Evolutionary conservation across 2,329 filamentous ascomycete species (phyloP).

Genomic region (Periconia macrospinosa): DNA sequence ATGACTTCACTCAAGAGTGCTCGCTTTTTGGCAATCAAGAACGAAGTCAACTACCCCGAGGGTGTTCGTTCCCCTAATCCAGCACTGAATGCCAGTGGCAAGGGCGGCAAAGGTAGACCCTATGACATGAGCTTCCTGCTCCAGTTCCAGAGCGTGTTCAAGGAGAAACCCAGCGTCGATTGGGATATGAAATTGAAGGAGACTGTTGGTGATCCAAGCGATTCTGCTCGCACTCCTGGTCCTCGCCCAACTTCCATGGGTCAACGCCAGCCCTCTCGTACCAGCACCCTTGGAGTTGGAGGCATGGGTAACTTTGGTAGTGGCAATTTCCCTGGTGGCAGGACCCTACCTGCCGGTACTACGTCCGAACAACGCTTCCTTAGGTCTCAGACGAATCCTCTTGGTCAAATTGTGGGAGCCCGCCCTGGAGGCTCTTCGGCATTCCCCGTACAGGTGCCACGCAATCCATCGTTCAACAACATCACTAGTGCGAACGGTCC

Average conservation of each 20-base stretch:
- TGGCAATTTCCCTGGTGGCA: slow-evolving; percentile 49
- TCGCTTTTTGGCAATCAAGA: slow-evolving; percentile 80
- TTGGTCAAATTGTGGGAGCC: slow-evolving; percentile 56
- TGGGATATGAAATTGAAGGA: slow-evolving; percentile 89
- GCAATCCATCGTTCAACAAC: slow-evolving; percentile 62
- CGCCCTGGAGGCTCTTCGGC: slow-evolving; percentile 58
- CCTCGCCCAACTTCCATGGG: slow-evolving; percentile 57
- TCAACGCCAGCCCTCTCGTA: slow-evolving; percentile 51
- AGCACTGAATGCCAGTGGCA: slow-evolving; percentile 81
- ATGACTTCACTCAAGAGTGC: slow-evolving; percentile 92
- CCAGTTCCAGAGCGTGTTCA: slow-evolving; percentile 95
- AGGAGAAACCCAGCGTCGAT: slow-evolving; percentile 91
- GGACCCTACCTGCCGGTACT: slow-evolving; percentile 72
- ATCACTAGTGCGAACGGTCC: slow-evolving; percentile 59
- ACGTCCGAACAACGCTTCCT: slow-evolving; percentile 74
- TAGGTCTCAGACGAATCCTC: slow-evolving; percentile 49
- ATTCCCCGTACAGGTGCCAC: slow-evolving; percentile 66
- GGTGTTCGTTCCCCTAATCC: slow-evolving; percentile 90
- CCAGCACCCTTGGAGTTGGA: slow-evolving; percentile 18
- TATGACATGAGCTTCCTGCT: slow-evolving; percentile 95
- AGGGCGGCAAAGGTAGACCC: slow-evolving; percentile 80
- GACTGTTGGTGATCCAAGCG: slow-evolving; percentile 76
- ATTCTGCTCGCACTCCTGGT: slow-evolving; percentile 66
- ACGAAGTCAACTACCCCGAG: slow-evolving; percentile 77
- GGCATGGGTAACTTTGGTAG: slow-evolving; percentile 71